A percentile compares a stretch with the other conserved stretches of the same genome.
Conservation (phyloP, 257 asterid genomes). For the Nyctanthes arbortristis region DNA sequence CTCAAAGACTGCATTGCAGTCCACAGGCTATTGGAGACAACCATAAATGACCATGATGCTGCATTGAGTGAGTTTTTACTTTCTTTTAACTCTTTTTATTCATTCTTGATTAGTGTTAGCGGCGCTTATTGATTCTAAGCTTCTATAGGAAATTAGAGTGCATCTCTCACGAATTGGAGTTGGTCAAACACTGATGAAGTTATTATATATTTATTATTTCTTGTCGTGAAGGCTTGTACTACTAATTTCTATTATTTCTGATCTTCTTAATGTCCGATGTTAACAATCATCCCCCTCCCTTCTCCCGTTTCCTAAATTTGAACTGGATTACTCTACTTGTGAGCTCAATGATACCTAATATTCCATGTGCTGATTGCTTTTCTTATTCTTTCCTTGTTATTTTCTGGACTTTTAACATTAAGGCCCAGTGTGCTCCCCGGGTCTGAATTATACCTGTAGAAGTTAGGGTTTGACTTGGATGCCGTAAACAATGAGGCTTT, state of each 20-base stretch:
- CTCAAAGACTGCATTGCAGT: conserved; percentile 69
- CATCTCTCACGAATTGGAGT: neutral
- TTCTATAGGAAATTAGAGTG: neutral
- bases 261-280: too few species aligned
- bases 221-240: too few species aligned
- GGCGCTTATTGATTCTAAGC: conserved; percentile 1
- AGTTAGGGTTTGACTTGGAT: neutral
- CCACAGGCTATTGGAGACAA: conserved; percentile 60
- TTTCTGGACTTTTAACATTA: neutral
- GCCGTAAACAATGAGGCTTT: neutral
- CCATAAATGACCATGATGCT: conserved; percentile 66
- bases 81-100: neutral
- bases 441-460: neutral
- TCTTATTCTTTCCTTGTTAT: neutral
- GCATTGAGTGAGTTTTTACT: conserved; percentile 58
- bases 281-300: too few species aligned
- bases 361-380: neutral
- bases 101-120: neutral
- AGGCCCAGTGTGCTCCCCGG: neutral
- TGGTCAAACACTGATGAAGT: neutral
- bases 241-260: too few species aligned
- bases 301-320: neutral
- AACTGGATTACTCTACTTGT: neutral
- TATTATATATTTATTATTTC: neutral
- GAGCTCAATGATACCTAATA: neutral